Base-by-base conservation (phyloP, 1,139 yeast genomes). In the Williopsis jadinii region DNA sequence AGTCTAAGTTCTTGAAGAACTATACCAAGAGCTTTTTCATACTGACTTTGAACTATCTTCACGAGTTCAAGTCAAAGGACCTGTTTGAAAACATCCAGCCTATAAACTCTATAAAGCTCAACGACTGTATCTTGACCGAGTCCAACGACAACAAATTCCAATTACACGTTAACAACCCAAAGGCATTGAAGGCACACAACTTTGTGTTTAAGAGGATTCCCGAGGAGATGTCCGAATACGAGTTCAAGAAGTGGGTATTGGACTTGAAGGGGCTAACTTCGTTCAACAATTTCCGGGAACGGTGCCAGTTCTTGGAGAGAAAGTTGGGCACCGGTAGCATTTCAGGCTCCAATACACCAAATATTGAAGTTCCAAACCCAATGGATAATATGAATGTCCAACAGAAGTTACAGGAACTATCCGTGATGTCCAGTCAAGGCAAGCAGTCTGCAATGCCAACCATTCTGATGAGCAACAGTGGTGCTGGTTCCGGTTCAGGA, bases 1-100 rank as follows among this genome's bases (percentile, higher is more conserved):
- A 71, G 55, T 75, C 84, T 11, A 82, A 81, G 59, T 73, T 72
- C 50, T 63, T 80, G 49, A 80, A 80, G 58, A 77, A 75, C 39
- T 81, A 80, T 58, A 71, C 77, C 3, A 73, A 74, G 53, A 77
- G 80, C 28, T 83, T 80, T 70, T 84, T 78, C 53, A 84, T 84
- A n/a, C 65, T 84, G 41, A 82, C 92, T 3, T 75, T 85, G 52
- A 79, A 78, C 52, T 82, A 70, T 49, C 62, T 84, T 34, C 92
- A 82, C 60, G 92, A 84, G 57, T 84, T 82, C 61, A 79, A 76
- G 56, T 68, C 80, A 2, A 65, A 73, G 33, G 84, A 82, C 57
- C 66, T 85, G 34, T 74, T 75, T 52, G 77, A 77, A 49, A 80
- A 77, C 33, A 53, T 59, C 24, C 50, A 43, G 6, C 76, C 77